A percentile compares a stretch with the other conserved stretches of the same genome.
These are phyloP conservation scores for Pestalotiopsis sp. DNA, from an alignment of 2,329 filamentous ascomycete species.

Conservation along the genomic window DNA sequence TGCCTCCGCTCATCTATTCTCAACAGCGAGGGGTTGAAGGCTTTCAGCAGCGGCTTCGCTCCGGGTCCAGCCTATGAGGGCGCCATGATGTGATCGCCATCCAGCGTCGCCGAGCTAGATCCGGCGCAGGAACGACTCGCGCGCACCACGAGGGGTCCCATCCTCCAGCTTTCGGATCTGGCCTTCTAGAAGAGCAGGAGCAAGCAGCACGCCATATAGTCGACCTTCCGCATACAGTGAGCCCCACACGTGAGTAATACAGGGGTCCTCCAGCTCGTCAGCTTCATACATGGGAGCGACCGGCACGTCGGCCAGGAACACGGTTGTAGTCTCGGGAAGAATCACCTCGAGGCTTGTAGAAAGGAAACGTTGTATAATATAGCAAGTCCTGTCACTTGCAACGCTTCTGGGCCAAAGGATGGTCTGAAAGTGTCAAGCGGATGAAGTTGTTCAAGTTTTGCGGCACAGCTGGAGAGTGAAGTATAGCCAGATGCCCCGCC, in stretches of 20 bases:
- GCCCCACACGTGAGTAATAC: neutral
- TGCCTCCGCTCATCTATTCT: neutral
- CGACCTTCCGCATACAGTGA: neutral
- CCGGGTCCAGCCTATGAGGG: neutral
- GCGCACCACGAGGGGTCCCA: neutral
- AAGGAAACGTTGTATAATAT: neutral
- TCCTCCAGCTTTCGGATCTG: neutral
- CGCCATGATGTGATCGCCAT: neutral
- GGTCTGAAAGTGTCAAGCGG: neutral
- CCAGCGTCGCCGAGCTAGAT: neutral
- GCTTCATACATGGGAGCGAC: neutral
- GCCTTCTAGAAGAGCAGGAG: constrained; percentile 3
- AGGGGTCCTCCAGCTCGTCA: neutral
- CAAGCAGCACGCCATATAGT: neutral
- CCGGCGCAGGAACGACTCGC: neutral
- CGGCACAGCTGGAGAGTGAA: too few relatives aligned
- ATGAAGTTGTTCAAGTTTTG: too few relatives aligned
- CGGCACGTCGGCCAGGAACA: neutral
- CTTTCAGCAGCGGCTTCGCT: neutral
- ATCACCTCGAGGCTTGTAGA: neutral
- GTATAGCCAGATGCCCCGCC: too few relatives aligned
- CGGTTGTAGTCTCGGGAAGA: neutral
- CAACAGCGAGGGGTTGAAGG: neutral
- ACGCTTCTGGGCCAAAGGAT: neutral
- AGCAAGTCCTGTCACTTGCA: neutral